Conservation (phyloP, 2,329 filamentous ascomycete genomes). For the Neonectria magnoliae region DNA sequence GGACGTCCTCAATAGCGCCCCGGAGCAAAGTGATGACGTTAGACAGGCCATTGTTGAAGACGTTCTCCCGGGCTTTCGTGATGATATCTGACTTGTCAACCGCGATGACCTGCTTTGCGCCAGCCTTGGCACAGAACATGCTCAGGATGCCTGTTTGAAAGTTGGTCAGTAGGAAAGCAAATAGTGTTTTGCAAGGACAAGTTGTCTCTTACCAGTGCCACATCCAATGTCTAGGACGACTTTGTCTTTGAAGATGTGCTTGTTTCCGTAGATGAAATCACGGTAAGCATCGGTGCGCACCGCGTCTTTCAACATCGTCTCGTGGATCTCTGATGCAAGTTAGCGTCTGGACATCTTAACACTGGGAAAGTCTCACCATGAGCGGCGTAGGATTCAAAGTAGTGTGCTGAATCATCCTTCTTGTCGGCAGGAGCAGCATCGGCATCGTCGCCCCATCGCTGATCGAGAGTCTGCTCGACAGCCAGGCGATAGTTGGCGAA, state of each 20-base stretch:
- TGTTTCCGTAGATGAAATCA: constrained; percentile 94
- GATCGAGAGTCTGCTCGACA: constrained; percentile 73
- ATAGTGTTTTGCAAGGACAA: background rate
- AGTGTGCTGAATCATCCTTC: constrained; percentile 53
- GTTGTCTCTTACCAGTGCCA: constrained; percentile 64
- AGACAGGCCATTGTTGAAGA: constrained; percentile 81
- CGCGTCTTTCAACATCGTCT: constrained; percentile 93
- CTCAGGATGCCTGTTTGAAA: constrained; percentile 75
- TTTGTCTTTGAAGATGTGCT: constrained; percentile 86
- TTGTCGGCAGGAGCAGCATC: constrained; percentile 48
- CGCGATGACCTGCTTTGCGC: constrained; percentile 85
- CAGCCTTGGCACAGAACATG: constrained; percentile 94
- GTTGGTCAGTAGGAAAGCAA: background rate
- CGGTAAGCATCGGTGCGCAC: constrained; percentile 91
- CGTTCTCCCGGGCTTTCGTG: constrained; percentile 83
- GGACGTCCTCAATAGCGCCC: constrained; percentile 89
- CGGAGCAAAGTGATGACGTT: constrained; percentile 80
- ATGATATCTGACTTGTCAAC: constrained; percentile 95
- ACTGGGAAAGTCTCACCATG: constrained; percentile 58
- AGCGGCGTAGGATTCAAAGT: constrained; percentile 71
- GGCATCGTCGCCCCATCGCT: constrained; percentile 69
- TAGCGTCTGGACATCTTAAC: background rate
- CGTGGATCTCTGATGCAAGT: constrained; percentile 77
- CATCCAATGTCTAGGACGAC: constrained; percentile 92
- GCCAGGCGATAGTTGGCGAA: constrained; percentile 73